A percentile compares a stretch with the other conserved stretches of the same genome.
phyloP scores from a whole-genome alignment of 2,329 filamentous ascomycete species.

The Venturia carpophila region DNA sequence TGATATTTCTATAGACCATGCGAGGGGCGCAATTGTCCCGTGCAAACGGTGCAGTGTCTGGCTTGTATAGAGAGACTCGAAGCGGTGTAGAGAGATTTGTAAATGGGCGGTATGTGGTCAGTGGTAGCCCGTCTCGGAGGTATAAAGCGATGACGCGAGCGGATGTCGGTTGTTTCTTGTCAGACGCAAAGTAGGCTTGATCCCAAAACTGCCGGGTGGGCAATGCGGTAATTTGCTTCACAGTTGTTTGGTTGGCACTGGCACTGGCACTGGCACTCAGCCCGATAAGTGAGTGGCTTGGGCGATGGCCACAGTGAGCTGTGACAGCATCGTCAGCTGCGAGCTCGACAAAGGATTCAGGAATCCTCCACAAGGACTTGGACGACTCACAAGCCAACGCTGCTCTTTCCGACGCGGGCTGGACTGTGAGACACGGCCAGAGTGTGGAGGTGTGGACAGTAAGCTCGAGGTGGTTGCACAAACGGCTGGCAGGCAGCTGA shows the following conservation, averaged over 20 bases:
- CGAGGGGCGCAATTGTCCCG: background rate
- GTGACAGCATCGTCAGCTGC: constrained; percentile 9
- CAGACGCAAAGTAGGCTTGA: background rate
- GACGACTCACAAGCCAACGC: background rate
- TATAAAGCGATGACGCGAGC: background rate
- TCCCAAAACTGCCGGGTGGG: background rate
- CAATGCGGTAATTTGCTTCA: background rate
- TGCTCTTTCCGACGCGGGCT: background rate
- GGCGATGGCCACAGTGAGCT: background rate
- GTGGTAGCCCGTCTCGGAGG: background rate
- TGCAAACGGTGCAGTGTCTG: background rate
- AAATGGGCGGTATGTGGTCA: background rate
- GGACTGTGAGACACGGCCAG: background rate
- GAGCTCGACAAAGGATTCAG: too few species aligned
- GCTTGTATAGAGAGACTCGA: background rate
- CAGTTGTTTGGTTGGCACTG: background rate
- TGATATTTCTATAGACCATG: constrained; percentile 21
- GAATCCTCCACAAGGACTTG: background rate
- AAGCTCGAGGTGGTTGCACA: background rate
- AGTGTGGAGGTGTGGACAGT: background rate
- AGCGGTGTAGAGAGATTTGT: background rate
- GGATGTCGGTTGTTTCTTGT: background rate
- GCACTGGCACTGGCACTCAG: background rate
- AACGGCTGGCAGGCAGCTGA: constrained; percentile 9
- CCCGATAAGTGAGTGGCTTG: background rate